Base-by-base conservation (phyloP, 768 basidiomycete species). In the Pleurotus djamor region DNA sequence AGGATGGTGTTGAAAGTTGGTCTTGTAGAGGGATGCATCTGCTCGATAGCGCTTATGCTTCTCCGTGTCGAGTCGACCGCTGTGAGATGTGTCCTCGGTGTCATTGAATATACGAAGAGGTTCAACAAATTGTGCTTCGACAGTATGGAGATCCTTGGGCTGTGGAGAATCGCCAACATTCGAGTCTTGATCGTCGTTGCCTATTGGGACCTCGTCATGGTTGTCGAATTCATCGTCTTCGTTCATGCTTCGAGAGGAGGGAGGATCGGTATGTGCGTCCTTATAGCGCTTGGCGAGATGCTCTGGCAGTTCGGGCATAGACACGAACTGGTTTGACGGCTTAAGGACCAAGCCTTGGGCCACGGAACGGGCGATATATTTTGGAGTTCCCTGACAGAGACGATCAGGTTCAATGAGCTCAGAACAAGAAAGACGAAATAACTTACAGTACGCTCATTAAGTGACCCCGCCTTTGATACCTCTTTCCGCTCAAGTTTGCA, bases 301-400 rank as follows among this genome's bases (percentile, higher is more conserved):
- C 5, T 52, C 51, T 13, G 5, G 14, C 6, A 52, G 3, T 0
- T 6, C n/a, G 4, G 51, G 51, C 51, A 52, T 52, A 8, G 51
- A 33, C 21, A 12, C 5, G 33, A 52, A 33, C 21, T 7, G n/a
- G 14, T 4, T 14, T 9, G 13, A 32, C 16, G 10, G 4, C 32
- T 35, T 7, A 6, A 57, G 60, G 33, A 60, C 7, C 28, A 17
- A 12, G 34, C 56, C 56, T 17, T n/a, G 12, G 33, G 60, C 45
- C 12, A 59, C 58, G 2, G 58, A 59, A 4, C 58, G 58, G 5
- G 58, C 10, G 28, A 50, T 59, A 34, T 34, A 59, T 17, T 8
- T 13, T 5, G 47, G 48, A 6, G 58, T 59, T 14, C 58, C 58
- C 58, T 59, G 34, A 9, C n/a, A 54, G 52, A 21, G 32, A 43